phyloP scores from a whole-genome alignment of 495 filamentous ascomycete genomes.

The Platismatia glauca region DNA sequence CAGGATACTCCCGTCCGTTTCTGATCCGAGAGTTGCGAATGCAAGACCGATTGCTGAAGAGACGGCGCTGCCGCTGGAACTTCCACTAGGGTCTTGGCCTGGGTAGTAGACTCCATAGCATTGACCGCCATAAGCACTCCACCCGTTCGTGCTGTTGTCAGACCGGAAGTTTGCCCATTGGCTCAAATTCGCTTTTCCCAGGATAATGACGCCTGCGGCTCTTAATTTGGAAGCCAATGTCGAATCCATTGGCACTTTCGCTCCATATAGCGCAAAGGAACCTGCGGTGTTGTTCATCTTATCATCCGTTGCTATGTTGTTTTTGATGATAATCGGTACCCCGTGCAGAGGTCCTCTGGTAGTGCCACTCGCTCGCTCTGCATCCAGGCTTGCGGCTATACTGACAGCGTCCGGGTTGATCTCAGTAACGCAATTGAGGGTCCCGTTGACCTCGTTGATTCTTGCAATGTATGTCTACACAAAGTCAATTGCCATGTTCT shows the following conservation, averaged over 20 bases:
- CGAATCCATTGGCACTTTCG: conserved; percentile 39
- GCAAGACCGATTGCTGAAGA: conserved; percentile 41
- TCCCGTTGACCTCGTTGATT: conserved; percentile 45
- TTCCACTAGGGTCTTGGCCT: conserved; percentile 45
- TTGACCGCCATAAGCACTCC: conserved; percentile 47
- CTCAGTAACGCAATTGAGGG: conserved; percentile 44
- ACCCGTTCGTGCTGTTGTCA: conserved; percentile 42
- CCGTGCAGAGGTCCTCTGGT: conserved; percentile 44
- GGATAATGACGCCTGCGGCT: conserved; percentile 42
- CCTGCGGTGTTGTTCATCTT: conserved; percentile 57
- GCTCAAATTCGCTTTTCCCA: conserved; percentile 47
- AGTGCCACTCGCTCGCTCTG: conserved; percentile 38
- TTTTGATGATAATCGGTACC: conserved; percentile 60
- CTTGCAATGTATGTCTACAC: conserved; percentile 41
- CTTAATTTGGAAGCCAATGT: conserved; percentile 40
- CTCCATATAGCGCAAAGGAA: conserved; percentile 47
- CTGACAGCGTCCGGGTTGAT: conserved; percentile 47
- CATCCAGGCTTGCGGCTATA: conserved; percentile 45
- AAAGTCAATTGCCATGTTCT: conserved; percentile 9
- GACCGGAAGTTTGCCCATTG: conserved; percentile 50
- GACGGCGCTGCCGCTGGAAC: conserved; percentile 45
- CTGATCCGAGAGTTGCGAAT: conserved; percentile 40
- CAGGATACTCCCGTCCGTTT: conserved; percentile 37
- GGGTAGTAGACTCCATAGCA: conserved; percentile 38
- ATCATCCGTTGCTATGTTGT: conserved; percentile 57